These are phyloP conservation scores for Curvularia spicifera DNA, from an alignment of 2,329 filamentous ascomycete species.

Conservation along the genomic window DNA sequence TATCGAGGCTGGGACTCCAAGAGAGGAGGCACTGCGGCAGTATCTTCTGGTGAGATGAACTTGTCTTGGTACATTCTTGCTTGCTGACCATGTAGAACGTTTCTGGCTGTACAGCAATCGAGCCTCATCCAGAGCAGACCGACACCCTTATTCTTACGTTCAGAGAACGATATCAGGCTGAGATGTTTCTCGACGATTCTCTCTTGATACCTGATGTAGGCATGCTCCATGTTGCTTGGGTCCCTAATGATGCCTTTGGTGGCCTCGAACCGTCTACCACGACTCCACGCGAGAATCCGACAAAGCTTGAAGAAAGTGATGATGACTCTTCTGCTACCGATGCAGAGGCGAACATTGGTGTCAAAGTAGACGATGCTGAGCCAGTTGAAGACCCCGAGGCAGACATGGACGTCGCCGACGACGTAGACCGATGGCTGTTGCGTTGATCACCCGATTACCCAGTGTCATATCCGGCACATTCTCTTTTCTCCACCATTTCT, in stretches of 20 bases:
- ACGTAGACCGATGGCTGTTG: constrained; percentile 42
- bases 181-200: constrained; percentile 65
- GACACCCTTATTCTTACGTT: constrained; percentile 53
- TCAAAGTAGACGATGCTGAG: constrained; percentile 14
- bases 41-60: constrained; percentile 62
- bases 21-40: constrained; percentile 73
- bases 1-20: constrained; percentile 65
- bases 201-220: constrained; percentile 68
- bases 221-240: constrained; percentile 71
- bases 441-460: neutral
- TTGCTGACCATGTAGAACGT: constrained; percentile 33
- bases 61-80: too few relatives aligned
- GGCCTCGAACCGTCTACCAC: constrained; percentile 17
- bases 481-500: neutral
- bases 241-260: constrained; percentile 43
- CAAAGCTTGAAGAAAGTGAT: constrained; percentile 8
- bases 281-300: neutral
- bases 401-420: constrained; percentile 46
- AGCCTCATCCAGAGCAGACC: constrained; percentile 47
- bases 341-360: constrained; percentile 16
- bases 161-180: constrained; percentile 65
- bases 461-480: neutral
- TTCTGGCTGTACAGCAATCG: constrained; percentile 49
- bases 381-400: constrained; percentile 21
- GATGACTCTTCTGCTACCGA: constrained; percentile 24